Evolutionary conservation across 2,329 filamentous ascomycete genomes (phyloP), one percentile per base, ranked within the genome.

Genomic region (Akanthomyces uredinophilus): DNA sequence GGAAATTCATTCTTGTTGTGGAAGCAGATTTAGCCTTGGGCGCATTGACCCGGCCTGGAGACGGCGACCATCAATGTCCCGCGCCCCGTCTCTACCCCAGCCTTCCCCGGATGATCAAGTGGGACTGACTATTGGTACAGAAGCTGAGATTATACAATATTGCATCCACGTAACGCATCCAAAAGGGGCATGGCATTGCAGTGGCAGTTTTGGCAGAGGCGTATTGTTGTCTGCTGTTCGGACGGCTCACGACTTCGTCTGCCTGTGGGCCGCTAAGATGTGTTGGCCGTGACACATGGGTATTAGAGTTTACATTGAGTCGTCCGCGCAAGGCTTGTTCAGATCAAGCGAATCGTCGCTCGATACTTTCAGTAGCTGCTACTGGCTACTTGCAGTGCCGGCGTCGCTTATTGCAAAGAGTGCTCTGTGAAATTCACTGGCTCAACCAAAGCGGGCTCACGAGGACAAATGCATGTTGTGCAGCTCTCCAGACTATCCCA

Each of bases 41-140:
- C 44, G 47, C 57, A 53, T 60, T 22, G 57, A 37, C 57, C 57
- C 39, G 22, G 24, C 24, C 47, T 37, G 14, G 27, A 52, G 47
- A 60, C 57, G 57, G 57, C 57, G 14, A 60, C 27, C 57, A 52
- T 60, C 46, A 53, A 60, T 60, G 37, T n/a, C 27, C 47, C 49
- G 57, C 24, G 46, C 47, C 55, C 57, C 47, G 57, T 53, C 27
- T 46, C 39, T 37, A 60, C 56, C 56, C 56, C 56, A 60, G 47
- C 22, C 44, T 52, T 60, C 56, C 56, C 56, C 56, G 27, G 57
- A 53, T 60, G 22, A 52, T 50, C 18, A 49, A 35, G 57, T 60
- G 57, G 57, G 47, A 60, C 57, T 32, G 8, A 14, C 29, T 44
- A 46, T n/a, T n/a, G n/a, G n/a, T n/a, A n/a, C 27, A 35, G n/a